phyloP scores from a whole-genome alignment of 768 basidiomycete species.

The Cytidiella melzeri region DNA sequence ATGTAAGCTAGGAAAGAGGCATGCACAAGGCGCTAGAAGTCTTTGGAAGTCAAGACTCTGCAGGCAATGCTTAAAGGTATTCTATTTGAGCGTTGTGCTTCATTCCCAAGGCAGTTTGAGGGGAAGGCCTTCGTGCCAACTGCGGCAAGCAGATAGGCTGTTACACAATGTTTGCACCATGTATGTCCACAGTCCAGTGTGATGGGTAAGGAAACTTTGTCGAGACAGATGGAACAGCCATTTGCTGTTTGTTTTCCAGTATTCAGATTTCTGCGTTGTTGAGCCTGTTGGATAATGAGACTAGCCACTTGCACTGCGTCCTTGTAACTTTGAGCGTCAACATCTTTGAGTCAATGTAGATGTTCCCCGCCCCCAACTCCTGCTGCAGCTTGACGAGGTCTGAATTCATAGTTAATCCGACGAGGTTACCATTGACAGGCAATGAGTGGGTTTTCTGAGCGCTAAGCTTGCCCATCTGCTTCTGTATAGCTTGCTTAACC shows the following conservation, averaged over 20 bases:
- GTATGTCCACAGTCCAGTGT: too few species aligned
- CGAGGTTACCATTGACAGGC: slow-evolving; percentile 38
- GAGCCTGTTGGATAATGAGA: slow-evolving; percentile 30
- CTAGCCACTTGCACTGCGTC: too few species aligned
- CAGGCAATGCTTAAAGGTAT: slow-evolving; percentile 51
- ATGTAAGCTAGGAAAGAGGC: too few species aligned
- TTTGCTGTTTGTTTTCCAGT: slow-evolving; percentile 14
- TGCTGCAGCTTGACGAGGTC: slow-evolving; percentile 41
- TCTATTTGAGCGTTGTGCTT: slow-evolving; percentile 48
- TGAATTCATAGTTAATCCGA: slow-evolving; percentile 40
- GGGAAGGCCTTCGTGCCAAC: slow-evolving; percentile 59
- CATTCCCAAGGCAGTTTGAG: slow-evolving; percentile 62
- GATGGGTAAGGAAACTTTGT: too few species aligned
- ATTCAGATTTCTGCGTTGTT: too few species aligned
- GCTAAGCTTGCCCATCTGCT: slow-evolving; percentile 40
- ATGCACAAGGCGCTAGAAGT: slow-evolving; percentile 50
- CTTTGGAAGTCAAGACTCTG: slow-evolving; percentile 39
- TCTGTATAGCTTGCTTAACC: slow-evolving; percentile 41
- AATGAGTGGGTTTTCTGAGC: too few species aligned
- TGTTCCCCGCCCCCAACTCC: slow-evolving; percentile 51
- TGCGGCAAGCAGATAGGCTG: slow-evolving; percentile 50
- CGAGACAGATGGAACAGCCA: slow-evolving; percentile 76
- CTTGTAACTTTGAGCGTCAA: slow-evolving; percentile 42
- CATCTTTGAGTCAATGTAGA: slow-evolving; percentile 40
- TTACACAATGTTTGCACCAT: slow-evolving; percentile 52